phyloP scores from a whole-genome alignment of 352 stramenopile genomes.

The Globisporangium cederbergense region DNA sequence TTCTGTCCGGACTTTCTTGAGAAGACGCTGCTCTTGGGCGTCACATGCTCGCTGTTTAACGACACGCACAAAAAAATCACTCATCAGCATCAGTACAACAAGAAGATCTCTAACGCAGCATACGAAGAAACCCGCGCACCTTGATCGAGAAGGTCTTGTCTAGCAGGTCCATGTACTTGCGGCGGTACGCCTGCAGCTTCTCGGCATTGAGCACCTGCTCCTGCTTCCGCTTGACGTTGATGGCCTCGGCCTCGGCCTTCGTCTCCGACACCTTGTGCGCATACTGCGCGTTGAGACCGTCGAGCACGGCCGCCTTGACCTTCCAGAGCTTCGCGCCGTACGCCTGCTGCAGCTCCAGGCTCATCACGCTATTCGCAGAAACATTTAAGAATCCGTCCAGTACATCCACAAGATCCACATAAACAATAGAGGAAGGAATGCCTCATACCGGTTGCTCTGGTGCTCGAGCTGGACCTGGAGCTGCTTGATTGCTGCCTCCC shows the following conservation, averaged over 20 bases:
- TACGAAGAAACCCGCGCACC: slow-evolving; percentile 15
- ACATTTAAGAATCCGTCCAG: neutral
- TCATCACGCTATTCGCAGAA: slow-evolving; percentile 39
- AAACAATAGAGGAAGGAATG: neutral
- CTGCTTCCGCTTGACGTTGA: slow-evolving; percentile 67
- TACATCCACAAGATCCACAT: neutral
- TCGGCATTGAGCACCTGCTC: slow-evolving; percentile 60
- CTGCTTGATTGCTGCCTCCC: slow-evolving; percentile 47
- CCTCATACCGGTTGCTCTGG: slow-evolving; percentile 46
- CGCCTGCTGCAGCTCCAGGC: slow-evolving; percentile 71
- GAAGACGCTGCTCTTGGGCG: slow-evolving; percentile 16
- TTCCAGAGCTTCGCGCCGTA: slow-evolving; percentile 74
- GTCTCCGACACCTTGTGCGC: slow-evolving; percentile 34
- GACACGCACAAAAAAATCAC: neutral
- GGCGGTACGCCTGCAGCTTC: slow-evolving; percentile 57
- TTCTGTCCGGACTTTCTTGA: slow-evolving; percentile 21
- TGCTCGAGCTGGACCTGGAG: slow-evolving; percentile 56
- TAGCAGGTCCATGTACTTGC: slow-evolving; percentile 59
- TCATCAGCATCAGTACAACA: too few relatives aligned
- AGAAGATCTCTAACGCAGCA: too few relatives aligned
- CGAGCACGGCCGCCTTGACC: slow-evolving; percentile 50
- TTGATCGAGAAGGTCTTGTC: slow-evolving; percentile 65
- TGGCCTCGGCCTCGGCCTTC: slow-evolving; percentile 35
- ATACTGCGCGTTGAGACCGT: slow-evolving; percentile 62
- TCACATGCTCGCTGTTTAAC: slow-evolving; percentile 27